A percentile compares a stretch with the other conserved stretches of the same genome.
phyloP scores from a whole-genome alignment of 768 basidiomycete genomes.

The Amanita molliuscula region DNA sequence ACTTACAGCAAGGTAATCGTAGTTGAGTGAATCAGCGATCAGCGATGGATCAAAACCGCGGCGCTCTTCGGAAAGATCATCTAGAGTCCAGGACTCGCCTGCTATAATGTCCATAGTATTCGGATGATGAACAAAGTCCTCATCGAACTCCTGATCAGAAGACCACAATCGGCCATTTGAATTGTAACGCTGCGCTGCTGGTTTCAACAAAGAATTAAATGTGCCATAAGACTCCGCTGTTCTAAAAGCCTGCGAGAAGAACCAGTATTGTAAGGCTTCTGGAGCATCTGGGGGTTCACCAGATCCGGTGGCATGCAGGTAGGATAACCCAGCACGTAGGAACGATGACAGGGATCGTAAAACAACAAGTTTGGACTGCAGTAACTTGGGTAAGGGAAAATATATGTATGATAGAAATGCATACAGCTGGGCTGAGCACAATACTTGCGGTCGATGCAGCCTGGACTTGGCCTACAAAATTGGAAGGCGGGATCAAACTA shows the following conservation, averaged over 20 bases:
- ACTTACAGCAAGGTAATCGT: constrained; percentile 7
- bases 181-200: constrained; percentile 10
- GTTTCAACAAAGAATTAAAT: constrained; percentile 39
- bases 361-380: constrained; percentile 70
- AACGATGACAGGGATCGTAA: constrained; percentile 64
- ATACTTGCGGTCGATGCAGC: constrained; percentile 59
- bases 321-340: constrained; percentile 31
- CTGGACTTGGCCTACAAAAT: constrained; percentile 23
- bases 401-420: constrained; percentile 12
- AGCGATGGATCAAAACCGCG: constrained; percentile 16
- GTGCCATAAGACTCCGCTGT: constrained; percentile 37
- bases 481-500: background rate
- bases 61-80: constrained; percentile 10
- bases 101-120: constrained; percentile 8
- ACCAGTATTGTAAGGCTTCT: background rate
- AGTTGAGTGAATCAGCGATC: background rate
- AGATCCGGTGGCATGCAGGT: background rate
- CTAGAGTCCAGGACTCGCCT: constrained; percentile 9
- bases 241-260: constrained; percentile 26
- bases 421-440: constrained; percentile 52
- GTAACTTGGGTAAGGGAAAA: constrained; percentile 6
- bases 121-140: constrained; percentile 23
- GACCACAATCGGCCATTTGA: constrained; percentile 19
- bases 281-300: background rate
- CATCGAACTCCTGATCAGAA: constrained; percentile 24